These are phyloP conservation scores for Nyctanthes arbortristis DNA, from an alignment of 257 asterid species.

Conservation along the genomic window DNA sequence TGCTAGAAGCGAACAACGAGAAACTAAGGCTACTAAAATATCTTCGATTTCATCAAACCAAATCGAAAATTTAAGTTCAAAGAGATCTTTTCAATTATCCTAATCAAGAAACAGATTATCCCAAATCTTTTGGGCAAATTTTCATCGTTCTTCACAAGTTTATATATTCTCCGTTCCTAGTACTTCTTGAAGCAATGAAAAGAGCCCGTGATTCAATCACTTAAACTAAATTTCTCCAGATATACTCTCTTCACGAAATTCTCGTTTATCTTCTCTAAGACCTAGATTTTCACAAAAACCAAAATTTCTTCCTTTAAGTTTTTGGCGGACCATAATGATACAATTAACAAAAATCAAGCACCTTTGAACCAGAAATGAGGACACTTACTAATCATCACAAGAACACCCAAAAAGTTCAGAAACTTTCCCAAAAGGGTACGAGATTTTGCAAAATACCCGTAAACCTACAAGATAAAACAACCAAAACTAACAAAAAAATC, in stretches of 20 bases:
- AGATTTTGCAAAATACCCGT: too few species aligned
- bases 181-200: background rate
- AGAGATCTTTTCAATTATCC: background rate
- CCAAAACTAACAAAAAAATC: constrained; percentile 5
- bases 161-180: background rate
- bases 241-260: constrained; percentile 9
- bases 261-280: background rate
- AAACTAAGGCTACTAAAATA: too few species aligned
- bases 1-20: background rate
- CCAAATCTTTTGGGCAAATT: background rate
- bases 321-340: background rate
- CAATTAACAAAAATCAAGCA: background rate
- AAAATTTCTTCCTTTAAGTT: background rate
- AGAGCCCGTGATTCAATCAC: constrained; percentile 9
- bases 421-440: background rate
- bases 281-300: background rate
- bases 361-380: background rate
- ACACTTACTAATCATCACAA: background rate
- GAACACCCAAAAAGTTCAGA: constrained; percentile 5
- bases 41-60: background rate
- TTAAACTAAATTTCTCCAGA: background rate
- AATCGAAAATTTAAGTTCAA: background rate
- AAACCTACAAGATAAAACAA: constrained; percentile 7
- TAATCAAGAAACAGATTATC: background rate
- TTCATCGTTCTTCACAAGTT: background rate